Evolutionary conservation across 1,284 basidiomycete species (phyloP).

Genomic region (Neolentinus lepideus): DNA sequence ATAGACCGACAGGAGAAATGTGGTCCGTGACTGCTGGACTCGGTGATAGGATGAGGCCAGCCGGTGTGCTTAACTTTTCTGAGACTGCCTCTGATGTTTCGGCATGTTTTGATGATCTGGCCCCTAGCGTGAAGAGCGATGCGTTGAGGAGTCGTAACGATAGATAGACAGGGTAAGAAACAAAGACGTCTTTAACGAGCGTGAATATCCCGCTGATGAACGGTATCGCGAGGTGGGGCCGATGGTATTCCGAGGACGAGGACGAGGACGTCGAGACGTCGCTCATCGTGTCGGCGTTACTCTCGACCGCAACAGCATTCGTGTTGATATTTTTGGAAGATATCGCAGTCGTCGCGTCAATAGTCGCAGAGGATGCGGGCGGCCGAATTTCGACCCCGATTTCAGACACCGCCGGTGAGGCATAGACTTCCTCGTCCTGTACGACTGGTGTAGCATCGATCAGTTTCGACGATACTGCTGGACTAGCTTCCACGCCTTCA

Average conservation of each 20-base stretch:
- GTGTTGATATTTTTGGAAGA: not conserved
- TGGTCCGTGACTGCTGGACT: slow-evolving; percentile 9
- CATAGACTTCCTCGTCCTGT: slow-evolving; percentile 8
- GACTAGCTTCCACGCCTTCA: slow-evolving; percentile 21
- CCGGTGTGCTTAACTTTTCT: slow-evolving; percentile 1
- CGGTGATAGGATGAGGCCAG: not conserved
- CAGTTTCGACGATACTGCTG: slow-evolving; percentile 17
- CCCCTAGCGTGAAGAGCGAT: not conserved
- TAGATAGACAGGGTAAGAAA: slow-evolving; percentile 1
- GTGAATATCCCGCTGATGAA: not conserved
- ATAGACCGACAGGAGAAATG: slow-evolving; percentile 43
- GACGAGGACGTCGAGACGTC: not conserved
- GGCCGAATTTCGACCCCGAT: not conserved
- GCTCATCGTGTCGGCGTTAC: not conserved
- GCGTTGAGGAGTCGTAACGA: slow-evolving; percentile 1
- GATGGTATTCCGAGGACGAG: not conserved
- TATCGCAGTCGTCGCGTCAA: not conserved
- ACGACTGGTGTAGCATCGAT: slow-evolving; percentile 24
- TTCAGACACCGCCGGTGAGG: slow-evolving; percentile 8
- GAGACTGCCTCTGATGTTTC: not conserved
- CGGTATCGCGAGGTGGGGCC: not conserved
- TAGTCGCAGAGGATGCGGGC: not conserved
- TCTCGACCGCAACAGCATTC: not conserved
- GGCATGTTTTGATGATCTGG: not conserved
- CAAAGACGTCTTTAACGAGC: slow-evolving; percentile 1